These are phyloP conservation scores for Ceratocystis ficicola DNA, from an alignment of 2,329 filamentous ascomycete genomes.

Conservation along the genomic window DNA sequence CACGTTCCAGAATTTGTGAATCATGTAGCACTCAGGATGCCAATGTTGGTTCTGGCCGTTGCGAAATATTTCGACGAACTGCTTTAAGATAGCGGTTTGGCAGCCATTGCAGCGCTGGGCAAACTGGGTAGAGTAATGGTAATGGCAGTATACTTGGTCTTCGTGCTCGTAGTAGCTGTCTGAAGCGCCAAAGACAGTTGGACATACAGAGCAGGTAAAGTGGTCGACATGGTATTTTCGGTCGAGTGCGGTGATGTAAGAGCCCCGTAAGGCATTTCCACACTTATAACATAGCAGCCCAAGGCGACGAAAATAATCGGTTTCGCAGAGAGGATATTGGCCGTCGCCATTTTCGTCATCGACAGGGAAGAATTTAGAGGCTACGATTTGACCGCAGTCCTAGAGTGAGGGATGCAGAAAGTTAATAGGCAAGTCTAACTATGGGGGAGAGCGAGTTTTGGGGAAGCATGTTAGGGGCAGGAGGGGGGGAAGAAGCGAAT, in stretches of 20 bases:
- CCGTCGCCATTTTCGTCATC: constrained; percentile 74
- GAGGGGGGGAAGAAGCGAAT: neutral
- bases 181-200: constrained; percentile 93
- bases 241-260: constrained; percentile 94
- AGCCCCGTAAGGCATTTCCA: constrained; percentile 81
- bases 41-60: constrained; percentile 98
- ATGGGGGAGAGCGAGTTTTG: constrained; percentile 14
- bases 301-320: constrained; percentile 88
- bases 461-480: neutral
- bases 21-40: constrained; percentile 99
- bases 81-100: constrained; percentile 92
- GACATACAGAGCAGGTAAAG: constrained; percentile 94
- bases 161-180: constrained; percentile 99
- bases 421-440: constrained; percentile 18
- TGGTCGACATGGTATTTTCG: constrained; percentile 99
- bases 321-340: constrained; percentile 95
- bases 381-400: constrained; percentile 95
- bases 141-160: constrained; percentile 92
- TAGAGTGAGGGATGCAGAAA: constrained; percentile 31
- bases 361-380: constrained; percentile 96
- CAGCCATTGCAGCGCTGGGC: constrained; percentile 94
- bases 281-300: constrained; percentile 87
- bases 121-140: constrained; percentile 96
- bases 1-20: constrained; percentile 99
- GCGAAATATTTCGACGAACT: constrained; percentile 97